These are phyloP conservation scores for Rhynchosporium secalis DNA, from an alignment of 2,329 filamentous ascomycete species.

Conservation along the genomic window DNA sequence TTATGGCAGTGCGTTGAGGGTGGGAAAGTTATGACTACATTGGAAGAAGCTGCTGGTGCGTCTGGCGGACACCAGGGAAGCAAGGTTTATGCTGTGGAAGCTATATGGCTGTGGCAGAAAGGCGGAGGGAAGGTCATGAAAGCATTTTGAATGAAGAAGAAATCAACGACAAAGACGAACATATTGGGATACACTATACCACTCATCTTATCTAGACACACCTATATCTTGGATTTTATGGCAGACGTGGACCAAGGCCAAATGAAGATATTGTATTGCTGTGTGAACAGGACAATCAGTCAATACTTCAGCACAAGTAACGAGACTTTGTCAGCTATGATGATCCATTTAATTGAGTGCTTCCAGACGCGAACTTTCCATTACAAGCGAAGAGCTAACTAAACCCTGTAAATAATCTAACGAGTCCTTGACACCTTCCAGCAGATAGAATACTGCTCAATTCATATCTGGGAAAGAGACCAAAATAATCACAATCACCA, in stretches of 20 bases:
- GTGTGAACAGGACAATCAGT: too few species aligned
- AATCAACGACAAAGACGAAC: not conserved
- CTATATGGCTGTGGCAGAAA: constrained; percentile 72
- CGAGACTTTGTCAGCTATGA: too few species aligned
- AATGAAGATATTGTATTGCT: not conserved
- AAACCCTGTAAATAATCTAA: too few species aligned
- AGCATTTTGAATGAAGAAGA: constrained; percentile 27
- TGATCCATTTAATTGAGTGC: too few species aligned
- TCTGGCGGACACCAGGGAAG: constrained; percentile 74
- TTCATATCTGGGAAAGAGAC: too few species aligned
- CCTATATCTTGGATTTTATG: not conserved
- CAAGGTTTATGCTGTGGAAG: constrained; percentile 82
- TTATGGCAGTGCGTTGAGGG: constrained; percentile 81
- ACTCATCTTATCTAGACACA: not conserved
- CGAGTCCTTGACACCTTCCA: too few species aligned
- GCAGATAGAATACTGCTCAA: too few species aligned
- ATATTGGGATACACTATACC: too few species aligned
- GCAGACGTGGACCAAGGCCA: not conserved
- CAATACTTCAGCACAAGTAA: too few species aligned
- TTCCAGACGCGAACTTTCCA: too few species aligned
- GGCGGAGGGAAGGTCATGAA: constrained; percentile 41
- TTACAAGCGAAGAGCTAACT: too few species aligned
- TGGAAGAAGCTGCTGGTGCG: constrained; percentile 72
- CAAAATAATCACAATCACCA: too few species aligned
- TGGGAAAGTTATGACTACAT: constrained; percentile 71